Percentiles rank a stretch among this genome's conserved stretches.
These are phyloP conservation scores for Chimonanthus salicifolius DNA, from an alignment of 164 flowering plant species.

Conservation along the genomic window DNA sequence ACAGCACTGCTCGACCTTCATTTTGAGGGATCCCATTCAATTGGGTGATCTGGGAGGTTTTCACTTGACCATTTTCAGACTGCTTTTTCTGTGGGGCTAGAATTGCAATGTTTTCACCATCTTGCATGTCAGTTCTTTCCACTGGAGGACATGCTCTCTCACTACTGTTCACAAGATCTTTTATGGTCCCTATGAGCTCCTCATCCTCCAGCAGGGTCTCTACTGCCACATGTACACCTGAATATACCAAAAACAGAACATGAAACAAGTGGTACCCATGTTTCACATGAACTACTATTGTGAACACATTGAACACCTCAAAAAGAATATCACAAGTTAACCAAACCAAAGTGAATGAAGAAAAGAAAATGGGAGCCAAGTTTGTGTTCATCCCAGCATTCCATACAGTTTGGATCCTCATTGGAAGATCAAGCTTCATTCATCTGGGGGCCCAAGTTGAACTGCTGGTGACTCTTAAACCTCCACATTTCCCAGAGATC, in stretches of 20 bases:
- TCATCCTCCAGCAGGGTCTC: slow-evolving; percentile 65
- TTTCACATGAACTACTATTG: neutral
- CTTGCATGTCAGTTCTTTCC: slow-evolving; percentile 11
- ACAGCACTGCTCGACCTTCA: slow-evolving; percentile 13
- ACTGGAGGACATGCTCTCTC: slow-evolving; percentile 59
- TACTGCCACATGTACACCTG: slow-evolving; percentile 82
- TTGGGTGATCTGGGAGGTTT: slow-evolving; percentile 8
- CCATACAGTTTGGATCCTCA: too few species aligned
- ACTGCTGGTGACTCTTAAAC: neutral
- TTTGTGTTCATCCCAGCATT: too few species aligned
- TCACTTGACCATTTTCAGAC: slow-evolving; percentile 18
- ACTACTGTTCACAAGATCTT: slow-evolving; percentile 54
- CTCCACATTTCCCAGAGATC: too few species aligned
- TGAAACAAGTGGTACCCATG: neutral
- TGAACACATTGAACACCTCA: neutral
- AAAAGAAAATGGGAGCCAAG: too few species aligned
- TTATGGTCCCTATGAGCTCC: slow-evolving; percentile 48
- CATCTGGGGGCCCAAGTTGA: neutral
- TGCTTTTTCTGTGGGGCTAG: slow-evolving; percentile 18
- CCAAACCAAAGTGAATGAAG: neutral
- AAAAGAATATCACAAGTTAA: neutral
- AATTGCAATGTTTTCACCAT: slow-evolving; percentile 3
- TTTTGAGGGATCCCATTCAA: slow-evolving; percentile 17
- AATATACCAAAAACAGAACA: neutral
- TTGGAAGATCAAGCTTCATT: too few species aligned